These are phyloP conservation scores for Microsporum ferrugineum DNA, from an alignment of 2,329 filamentous ascomycete species.

Conservation along the genomic window DNA sequence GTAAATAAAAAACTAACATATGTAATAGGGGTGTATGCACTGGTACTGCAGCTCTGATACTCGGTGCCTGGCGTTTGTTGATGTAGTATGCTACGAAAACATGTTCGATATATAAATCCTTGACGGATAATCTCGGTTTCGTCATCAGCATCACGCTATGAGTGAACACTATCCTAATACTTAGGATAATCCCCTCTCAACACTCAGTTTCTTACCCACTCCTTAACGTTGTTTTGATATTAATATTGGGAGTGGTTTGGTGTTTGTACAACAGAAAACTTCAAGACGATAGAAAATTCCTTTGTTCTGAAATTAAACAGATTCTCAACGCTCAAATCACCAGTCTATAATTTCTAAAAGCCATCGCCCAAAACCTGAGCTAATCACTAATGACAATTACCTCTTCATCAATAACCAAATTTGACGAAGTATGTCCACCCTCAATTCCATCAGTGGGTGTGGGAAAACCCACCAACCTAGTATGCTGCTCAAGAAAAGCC, in stretches of 20 bases:
- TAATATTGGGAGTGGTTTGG: neutral
- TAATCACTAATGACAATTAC: neutral
- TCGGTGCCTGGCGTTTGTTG: slow-evolving; percentile 56
- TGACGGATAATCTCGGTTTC: neutral
- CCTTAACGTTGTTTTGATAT: neutral
- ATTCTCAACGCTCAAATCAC: neutral
- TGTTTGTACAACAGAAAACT: slow-evolving; percentile 3
- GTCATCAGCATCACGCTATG: neutral
- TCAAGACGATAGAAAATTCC: slow-evolving; percentile 2
- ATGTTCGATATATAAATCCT: neutral
- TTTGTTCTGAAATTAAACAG: slow-evolving; percentile 3
- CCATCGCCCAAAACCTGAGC: neutral
- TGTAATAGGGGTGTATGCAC: slow-evolving; percentile 49
- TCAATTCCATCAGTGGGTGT: neutral
- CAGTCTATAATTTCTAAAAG: neutral
- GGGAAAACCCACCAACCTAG: neutral
- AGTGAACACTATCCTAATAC: neutral
- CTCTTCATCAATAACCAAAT: neutral
- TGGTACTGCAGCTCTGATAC: slow-evolving; percentile 53
- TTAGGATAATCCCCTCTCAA: neutral
- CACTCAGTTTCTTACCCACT: neutral
- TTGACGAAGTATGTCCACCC: neutral
- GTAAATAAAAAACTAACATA: slow-evolving; percentile 14
- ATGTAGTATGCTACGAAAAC: slow-evolving; percentile 36
- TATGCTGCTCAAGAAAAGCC: slow-evolving; percentile 26